Evolutionary conservation across 129 eudicot genomes (phyloP), one percentile per base, ranked within the genome.

Genomic region (Kitagawia praeruptora): DNA sequence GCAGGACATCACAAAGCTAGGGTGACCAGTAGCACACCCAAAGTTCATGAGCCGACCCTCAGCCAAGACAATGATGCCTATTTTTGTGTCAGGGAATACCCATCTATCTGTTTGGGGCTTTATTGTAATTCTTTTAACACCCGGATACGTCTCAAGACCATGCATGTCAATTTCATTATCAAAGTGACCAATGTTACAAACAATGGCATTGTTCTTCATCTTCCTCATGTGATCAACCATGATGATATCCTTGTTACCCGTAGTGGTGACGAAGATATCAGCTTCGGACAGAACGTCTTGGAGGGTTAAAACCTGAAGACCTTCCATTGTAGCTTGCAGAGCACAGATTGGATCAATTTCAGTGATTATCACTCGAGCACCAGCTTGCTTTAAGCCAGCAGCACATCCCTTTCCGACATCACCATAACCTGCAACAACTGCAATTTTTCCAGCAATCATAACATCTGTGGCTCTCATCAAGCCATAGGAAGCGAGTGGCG

Each of bases 171-270:
- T 93, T 78, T 93, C 98, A 75, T 93, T 93, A 90, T 93, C 98
- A 46, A 93, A 93, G 84, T 93, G 98, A 14, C 98, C 97, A 27
- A 93, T 93, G 91, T 93, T 93, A 96, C 98, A 93, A 31, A 93
- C 98, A n/a, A 91, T 91, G n/a, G 98, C 97, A 44, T 93, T 93
- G 96, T 93, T 93, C 81, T 93, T 91, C 97, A 93, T 93, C 89
- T 91, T 93, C 77, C 61, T 84, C 98, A 93, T 93, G 93, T 93
- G 80, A 81, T 84, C 86, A 41, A 93, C 89, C 98, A 93, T 93
- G 85, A 93, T 93, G 88, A 93, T 93, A 92, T 93, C 98, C 86
- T 93, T 93, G 97, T 93, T 93, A 25, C 98, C 98, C 14, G 98
- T 93, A 85, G 98, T 93, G 87, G 98, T 93, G 81, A 93, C 98